Evolutionary conservation across 176 grass and related monocot genomes (phyloP), one percentile per base, ranked within the genome.

Genomic region (Pontederia crassipes): DNA sequence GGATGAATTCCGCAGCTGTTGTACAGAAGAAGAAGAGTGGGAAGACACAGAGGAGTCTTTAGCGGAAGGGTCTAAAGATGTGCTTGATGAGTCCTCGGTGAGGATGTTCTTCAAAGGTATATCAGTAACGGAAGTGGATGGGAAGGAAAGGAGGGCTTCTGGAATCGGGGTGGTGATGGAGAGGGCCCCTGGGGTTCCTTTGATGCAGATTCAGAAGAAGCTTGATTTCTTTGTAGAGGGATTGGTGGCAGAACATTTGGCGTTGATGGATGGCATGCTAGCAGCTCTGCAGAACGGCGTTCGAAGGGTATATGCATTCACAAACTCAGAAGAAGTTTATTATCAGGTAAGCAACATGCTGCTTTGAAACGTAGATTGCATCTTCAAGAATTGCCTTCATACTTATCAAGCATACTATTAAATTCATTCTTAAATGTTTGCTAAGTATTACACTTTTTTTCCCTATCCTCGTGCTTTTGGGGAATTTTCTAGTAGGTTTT

Each of bases 141-240:
- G 65, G 48, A 72, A 66, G 17, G 66, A 24, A 17, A 56, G 32
- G 62, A 92, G 75, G 18, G 16, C 81, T 59, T 80, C 94, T 8
- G 94, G 94, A 73, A 93, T 99, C 6, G 94, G 94, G 9, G 94
- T 89, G 17, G 94, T 99, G n/a, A 89, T 99, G 88, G 94, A 99
- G 65, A 86, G 74, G 64, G 62, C 46, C 0, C 61, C 76, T 0
- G 93, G 76, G 14, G 68, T 81, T 67, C 74, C 88, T 28, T 46
- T 76, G 46, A 77, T 86, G 45, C 64, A 63, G 72, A 82, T 99
- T 28, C 88, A 99, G 82, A 99, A 99, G 70, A 99, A 93, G 80
- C 77, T 99, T 29, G 88, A 99, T 72, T 99, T 99, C 64, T 86
- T 79, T 77, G 88, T 89, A 40, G 88, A 93, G 11, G 88, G 83